These are phyloP conservation scores for Viridothelium virens DNA, from an alignment of 495 filamentous ascomycete species.

Conservation along the genomic window DNA sequence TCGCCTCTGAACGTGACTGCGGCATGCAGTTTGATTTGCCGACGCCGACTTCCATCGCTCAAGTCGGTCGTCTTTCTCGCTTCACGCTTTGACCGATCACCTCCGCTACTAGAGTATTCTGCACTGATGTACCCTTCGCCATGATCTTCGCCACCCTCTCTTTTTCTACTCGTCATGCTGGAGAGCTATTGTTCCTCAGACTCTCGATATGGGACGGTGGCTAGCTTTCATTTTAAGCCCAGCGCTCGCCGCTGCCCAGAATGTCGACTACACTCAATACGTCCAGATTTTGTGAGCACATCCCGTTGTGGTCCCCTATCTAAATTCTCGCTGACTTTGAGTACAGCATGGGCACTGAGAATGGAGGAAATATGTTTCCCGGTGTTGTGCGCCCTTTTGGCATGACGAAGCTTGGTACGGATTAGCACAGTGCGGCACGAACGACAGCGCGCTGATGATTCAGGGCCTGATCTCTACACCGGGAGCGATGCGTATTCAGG, in stretches of 20 bases:
- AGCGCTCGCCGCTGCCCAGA: neutral
- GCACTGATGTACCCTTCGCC: neutral
- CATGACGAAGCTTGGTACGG: slow-evolving; percentile 57
- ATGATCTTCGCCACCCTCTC: neutral
- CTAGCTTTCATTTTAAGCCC: neutral
- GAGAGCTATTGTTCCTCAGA: neutral
- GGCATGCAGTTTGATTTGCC: too few relatives aligned
- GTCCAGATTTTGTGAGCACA: slow-evolving; percentile 37
- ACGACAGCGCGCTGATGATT: neutral
- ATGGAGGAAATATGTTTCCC: slow-evolving; percentile 63
- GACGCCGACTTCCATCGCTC: too few relatives aligned
- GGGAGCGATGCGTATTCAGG: slow-evolving; percentile 58
- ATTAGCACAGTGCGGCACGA: neutral
- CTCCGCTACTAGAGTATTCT: neutral
- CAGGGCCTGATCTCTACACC: slow-evolving; percentile 47
- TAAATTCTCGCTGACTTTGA: slow-evolving; percentile 28
- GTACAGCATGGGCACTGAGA: slow-evolving; percentile 24
- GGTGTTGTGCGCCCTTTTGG: slow-evolving; percentile 55
- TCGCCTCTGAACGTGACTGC: too few relatives aligned
- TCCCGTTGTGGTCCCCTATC: neutral
- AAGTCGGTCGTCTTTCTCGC: too few relatives aligned
- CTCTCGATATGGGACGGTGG: slow-evolving; percentile 1
- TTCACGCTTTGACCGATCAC: neutral
- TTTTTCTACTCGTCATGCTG: neutral
- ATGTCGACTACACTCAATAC: slow-evolving; percentile 41